A percentile compares a stretch with the other conserved stretches of the same genome.
Evolutionary conservation across 1,139 yeast species (phyloP).

Genomic region (Saccharomyces hybrid): DNA sequence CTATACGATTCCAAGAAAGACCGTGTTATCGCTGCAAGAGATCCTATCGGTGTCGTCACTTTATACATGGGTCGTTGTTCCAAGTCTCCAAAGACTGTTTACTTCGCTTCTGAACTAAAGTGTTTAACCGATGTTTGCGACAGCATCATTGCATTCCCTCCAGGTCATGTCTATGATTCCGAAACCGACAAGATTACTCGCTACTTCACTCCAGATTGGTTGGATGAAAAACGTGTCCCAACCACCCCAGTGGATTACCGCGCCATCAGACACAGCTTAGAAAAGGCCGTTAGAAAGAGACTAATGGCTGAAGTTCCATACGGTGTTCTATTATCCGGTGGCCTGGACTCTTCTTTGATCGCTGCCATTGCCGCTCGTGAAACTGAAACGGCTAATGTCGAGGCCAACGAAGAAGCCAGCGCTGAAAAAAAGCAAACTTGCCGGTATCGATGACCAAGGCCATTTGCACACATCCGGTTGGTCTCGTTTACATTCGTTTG

Average conservation of each 20-base stretch:
- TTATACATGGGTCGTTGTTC: conserved; percentile 87
- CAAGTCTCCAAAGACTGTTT: conserved; percentile 63
- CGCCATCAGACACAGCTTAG: conserved; percentile 70
- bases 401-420: conserved; percentile 37
- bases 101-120: conserved; percentile 90
- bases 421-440: conserved; percentile 48
- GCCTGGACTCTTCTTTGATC: conserved; percentile 90
- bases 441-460: conserved; percentile 90
- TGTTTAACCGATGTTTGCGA: conserved; percentile 93
- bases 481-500: conserved; percentile 87
- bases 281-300: conserved; percentile 95
- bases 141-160: conserved; percentile 87
- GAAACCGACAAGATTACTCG: conserved; percentile 76
- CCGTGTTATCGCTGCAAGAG: conserved; percentile 93
- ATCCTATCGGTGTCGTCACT: conserved; percentile 95
- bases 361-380: conserved; percentile 97
- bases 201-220: conserved; percentile 90
- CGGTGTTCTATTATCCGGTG: conserved; percentile 95
- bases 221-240: conserved; percentile 75
- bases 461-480: conserved; percentile 72
- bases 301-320: conserved; percentile 98
- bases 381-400: conserved; percentile 67
- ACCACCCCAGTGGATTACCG: conserved; percentile 64
- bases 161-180: conserved; percentile 95
- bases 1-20: conserved; percentile 77